These are phyloP conservation scores for Ascochyta clinopodiicola DNA, from an alignment of 2,329 filamentous ascomycete genomes.

Conservation along the genomic window DNA sequence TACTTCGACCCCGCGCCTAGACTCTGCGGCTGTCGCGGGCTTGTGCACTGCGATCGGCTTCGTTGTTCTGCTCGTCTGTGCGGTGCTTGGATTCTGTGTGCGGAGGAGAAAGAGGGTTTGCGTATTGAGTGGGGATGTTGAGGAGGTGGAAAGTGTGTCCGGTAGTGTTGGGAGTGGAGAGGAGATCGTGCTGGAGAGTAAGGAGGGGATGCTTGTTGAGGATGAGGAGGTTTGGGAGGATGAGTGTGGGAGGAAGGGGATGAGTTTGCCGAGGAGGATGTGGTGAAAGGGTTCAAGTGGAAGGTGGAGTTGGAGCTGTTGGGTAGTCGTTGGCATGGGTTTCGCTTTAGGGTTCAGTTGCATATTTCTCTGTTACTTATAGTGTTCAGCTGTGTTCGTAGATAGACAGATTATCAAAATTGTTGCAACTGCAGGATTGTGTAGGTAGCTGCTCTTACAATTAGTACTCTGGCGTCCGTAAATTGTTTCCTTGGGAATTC, in stretches of 20 bases:
- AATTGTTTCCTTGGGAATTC: too few species aligned
- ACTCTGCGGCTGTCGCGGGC: background rate
- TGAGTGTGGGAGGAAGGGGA: slow-evolving; percentile 26
- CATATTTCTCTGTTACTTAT: too few species aligned
- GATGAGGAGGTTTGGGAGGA: slow-evolving; percentile 21
- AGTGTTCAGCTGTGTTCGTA: too few species aligned
- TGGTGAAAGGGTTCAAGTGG: slow-evolving; percentile 1
- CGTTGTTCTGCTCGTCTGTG: slow-evolving; percentile 3
- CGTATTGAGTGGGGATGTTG: slow-evolving; percentile 23
- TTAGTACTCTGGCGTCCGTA: too few species aligned
- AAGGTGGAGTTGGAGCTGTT: too few species aligned
- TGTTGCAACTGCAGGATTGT: too few species aligned
- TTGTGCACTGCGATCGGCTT: background rate
- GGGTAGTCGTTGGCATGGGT: too few species aligned
- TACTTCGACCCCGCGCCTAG: background rate
- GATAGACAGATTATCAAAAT: too few species aligned
- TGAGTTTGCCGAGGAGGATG: slow-evolving; percentile 30
- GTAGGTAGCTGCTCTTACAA: too few species aligned
- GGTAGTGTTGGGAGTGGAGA: slow-evolving; percentile 25
- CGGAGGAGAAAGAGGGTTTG: slow-evolving; percentile 26
- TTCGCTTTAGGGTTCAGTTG: too few species aligned
- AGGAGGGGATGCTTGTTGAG: slow-evolving; percentile 28
- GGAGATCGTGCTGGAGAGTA: slow-evolving; percentile 34
- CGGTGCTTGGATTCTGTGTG: slow-evolving; percentile 13
- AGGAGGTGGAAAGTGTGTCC: slow-evolving; percentile 29